Conservation (phyloP, 768 basidiomycete species). For the Mycena indigotica region DNA sequence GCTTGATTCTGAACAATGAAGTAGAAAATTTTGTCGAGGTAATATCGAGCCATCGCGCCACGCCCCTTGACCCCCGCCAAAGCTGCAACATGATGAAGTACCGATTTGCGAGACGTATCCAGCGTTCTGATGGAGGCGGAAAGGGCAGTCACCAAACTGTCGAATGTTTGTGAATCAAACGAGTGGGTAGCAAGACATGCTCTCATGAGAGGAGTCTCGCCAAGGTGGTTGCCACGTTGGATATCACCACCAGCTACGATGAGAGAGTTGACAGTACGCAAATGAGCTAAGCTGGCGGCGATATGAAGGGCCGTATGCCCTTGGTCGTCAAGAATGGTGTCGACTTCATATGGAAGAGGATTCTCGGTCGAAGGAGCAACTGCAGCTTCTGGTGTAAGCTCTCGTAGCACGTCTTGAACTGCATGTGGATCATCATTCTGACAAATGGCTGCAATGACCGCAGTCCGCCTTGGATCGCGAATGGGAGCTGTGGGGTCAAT, state of each 20-base stretch:
- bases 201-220: slow-evolving; percentile 93
- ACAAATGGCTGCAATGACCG: slow-evolving; percentile 67
- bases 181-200: slow-evolving; percentile 89
- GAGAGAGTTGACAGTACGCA: slow-evolving; percentile 67
- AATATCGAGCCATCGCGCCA: slow-evolving; percentile 81
- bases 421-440: slow-evolving; percentile 67
- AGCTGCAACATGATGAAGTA: slow-evolving; percentile 89
- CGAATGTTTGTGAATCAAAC: slow-evolving; percentile 77
- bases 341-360: slow-evolving; percentile 55
- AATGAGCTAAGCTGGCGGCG: slow-evolving; percentile 82
- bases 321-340: slow-evolving; percentile 90
- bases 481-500: slow-evolving; percentile 57
- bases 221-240: slow-evolving; percentile 87
- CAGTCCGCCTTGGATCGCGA: slow-evolving; percentile 58
- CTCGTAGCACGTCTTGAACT: slow-evolving; percentile 67
- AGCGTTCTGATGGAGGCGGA: slow-evolving; percentile 81
- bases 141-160: slow-evolving; percentile 61
- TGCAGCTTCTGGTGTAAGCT: slow-evolving; percentile 52
- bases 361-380: slow-evolving; percentile 33
- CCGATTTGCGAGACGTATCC: slow-evolving; percentile 82
- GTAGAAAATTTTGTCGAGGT: slow-evolving; percentile 85
- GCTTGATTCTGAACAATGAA: slow-evolving; percentile 81
- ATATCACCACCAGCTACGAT: slow-evolving; percentile 82
- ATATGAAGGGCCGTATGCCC: slow-evolving; percentile 94
- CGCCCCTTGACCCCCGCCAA: slow-evolving; percentile 92